Evolutionary conservation across 805 yeast species (phyloP), one percentile per base, ranked within the genome.

Genomic region (Candida dajiaensis): DNA sequence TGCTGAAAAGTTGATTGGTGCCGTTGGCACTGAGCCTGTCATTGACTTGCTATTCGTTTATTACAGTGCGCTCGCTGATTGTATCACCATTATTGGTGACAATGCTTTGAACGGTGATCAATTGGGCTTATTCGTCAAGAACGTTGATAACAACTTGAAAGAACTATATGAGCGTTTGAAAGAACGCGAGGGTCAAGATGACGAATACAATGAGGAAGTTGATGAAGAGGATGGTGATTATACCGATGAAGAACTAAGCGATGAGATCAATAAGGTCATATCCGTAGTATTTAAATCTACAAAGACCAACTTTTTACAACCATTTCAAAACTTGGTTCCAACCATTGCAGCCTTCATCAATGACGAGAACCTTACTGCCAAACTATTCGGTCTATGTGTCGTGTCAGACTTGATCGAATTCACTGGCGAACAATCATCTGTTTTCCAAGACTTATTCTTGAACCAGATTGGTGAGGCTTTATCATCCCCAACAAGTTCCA

Each of bases 171-270:
- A 77, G 48, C 78, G 96, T 55, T 80, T 87, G 46, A 80, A 78
- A 58, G 77, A 73, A 31, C 83, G 95, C 52, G 89, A 87, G 45
- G 73, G 72, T 49, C 83, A 76, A 38, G 94, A 85, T 52, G 96
- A 88, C 61, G 96, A 87, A 57, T 89, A 83, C 63, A 84, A 85
- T 49, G 97, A 89, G 67, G 97, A 88, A 40, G 71, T 82, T 6
- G 95, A 85, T 48, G 89, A 83, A 47, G 97, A 90, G 46, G 83
- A 78, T 26, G 89, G 81, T 48, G 95, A 85, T 57, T 79, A 74
- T 55, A 83, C 94, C 1, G 98, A 94, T 63, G 97, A 89, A 61
- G 97, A 90, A 60, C 70, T 94, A 40, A 68, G 89, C 43, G 95
- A 89, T 57, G 96, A 92, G 61, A 80, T 89, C 52, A 86, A 85